A percentile compares a stretch with the other conserved stretches of the same genome.
These are phyloP conservation scores for Nemania abortiva DNA, from an alignment of 2,329 filamentous ascomycete species.

Conservation along the genomic window DNA sequence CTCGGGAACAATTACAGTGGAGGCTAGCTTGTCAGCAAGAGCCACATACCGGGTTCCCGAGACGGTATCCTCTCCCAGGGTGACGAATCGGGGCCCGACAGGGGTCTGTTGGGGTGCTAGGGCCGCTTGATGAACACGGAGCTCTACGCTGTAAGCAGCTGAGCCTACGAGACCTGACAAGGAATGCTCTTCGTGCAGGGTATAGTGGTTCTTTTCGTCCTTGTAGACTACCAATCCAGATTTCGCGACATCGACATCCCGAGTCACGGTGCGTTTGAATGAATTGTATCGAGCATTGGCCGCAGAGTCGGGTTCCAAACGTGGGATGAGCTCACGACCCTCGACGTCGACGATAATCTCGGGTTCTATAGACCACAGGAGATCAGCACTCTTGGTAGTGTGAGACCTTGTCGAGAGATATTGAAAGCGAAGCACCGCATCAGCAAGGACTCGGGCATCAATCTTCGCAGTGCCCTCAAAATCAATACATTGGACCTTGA, in stretches of 20 bases:
- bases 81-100: too few species aligned
- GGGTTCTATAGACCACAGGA: not conserved
- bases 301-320: not conserved
- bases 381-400: too few species aligned
- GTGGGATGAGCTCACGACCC: not conserved
- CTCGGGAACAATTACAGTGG: too few species aligned
- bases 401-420: not conserved
- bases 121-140: too few species aligned
- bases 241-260: not conserved
- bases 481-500: not conserved
- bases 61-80: too few species aligned
- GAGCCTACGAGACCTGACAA: too few species aligned
- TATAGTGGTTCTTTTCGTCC: not conserved
- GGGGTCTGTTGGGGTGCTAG: too few species aligned
- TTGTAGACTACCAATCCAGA: not conserved
- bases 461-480: not conserved
- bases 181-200: too few species aligned
- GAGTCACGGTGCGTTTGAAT: not conserved
- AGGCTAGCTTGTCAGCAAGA: too few species aligned
- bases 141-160: too few species aligned
- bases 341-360: not conserved
- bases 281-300: constrained; percentile 16
- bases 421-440: not conserved
- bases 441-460: not conserved
- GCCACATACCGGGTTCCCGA: too few species aligned